Evolutionary conservation across 2,329 filamentous ascomycete species (phyloP), one percentile per base, ranked within the genome.

Genomic region (Myriosclerotinia duriaeana): DNA sequence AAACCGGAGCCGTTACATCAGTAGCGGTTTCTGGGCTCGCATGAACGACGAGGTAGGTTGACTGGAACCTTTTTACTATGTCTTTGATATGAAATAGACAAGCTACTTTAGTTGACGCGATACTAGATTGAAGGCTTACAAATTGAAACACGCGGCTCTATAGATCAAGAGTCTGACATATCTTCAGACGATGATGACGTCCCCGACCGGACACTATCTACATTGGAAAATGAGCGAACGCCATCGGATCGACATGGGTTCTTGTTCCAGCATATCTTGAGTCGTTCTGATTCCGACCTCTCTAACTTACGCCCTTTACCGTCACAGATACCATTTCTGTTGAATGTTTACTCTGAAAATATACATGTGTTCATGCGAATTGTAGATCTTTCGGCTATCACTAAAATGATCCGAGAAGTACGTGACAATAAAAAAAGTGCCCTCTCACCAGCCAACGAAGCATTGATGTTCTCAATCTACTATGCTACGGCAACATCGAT

Each of bases 381-480:
- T 42, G 75, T 83, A 11, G 82, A 84, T 69, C 78, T 83, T 66
- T 81, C 83, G 0, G 80, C 78, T 2, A 70, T 83, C 1, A 74
- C 67, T 2, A 78, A 79, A 50, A 74, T 81, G 58, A 71, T 79
- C 8, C 77, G 78, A 3, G 75, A 77, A 36, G 69, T 75, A 22
- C 79, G 78, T 1, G 74, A n/a, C 66, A 73, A 68, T 42, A 73
- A 77, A 36, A 69, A 72, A 52, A 71, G 74, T 2, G 66, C 66
- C 5, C 71, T 83, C 0, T 76, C 78, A 0, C 79, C 80, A 1
- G 75, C 79, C 3, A 78, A 83, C 54, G 82, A 86, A 67, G 83
- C 84, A 1, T 72, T 87, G 53, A 75, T 86, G 73, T 85, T 87
- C 71, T 77, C 84, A 0, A 84, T 87, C 7, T 87, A 85, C 74